phyloP scores from a whole-genome alignment of 2,329 filamentous ascomycete species.

The Cercospora zeina region DNA sequence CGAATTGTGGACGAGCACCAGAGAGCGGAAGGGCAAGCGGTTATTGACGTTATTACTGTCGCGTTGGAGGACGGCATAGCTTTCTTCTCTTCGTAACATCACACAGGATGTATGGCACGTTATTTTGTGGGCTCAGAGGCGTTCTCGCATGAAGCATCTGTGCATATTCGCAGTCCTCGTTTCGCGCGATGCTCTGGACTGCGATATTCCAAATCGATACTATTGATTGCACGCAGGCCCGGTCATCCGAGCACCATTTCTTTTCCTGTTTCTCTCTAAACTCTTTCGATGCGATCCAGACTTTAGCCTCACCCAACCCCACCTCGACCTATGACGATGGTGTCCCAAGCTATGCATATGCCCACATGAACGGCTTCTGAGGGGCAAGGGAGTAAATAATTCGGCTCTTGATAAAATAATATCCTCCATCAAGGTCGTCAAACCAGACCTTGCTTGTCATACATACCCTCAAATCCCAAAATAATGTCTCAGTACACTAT shows the following conservation, averaged over 20 bases:
- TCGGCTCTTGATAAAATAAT: not conserved
- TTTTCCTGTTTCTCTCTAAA: constrained; percentile 3
- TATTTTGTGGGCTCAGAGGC: no score
- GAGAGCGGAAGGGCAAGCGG: constrained; percentile 6
- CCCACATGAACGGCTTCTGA: not conserved
- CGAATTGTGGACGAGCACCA: not conserved
- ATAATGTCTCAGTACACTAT: constrained; percentile 27
- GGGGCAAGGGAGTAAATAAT: not conserved
- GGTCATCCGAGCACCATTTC: constrained; percentile 10
- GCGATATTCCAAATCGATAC: not conserved
- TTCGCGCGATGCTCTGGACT: not conserved
- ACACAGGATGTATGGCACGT: not conserved
- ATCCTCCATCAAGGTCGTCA: constrained; percentile 16
- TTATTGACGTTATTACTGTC: constrained; percentile 18
- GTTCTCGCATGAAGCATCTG: not conserved
- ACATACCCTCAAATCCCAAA: not conserved
- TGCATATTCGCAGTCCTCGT: not conserved
- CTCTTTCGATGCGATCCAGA: constrained; percentile 4
- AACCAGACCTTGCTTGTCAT: not conserved
- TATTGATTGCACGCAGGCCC: not conserved
- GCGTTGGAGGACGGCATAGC: constrained; percentile 15
- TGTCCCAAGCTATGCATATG: constrained; percentile 12
- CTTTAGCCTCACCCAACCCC: constrained; percentile 6
- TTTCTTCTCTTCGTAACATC: constrained; percentile 4
- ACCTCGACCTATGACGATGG: constrained; percentile 14